Base-by-base conservation (phyloP, 306 rosid genomes). In the Carpinus fangiana region DNA sequence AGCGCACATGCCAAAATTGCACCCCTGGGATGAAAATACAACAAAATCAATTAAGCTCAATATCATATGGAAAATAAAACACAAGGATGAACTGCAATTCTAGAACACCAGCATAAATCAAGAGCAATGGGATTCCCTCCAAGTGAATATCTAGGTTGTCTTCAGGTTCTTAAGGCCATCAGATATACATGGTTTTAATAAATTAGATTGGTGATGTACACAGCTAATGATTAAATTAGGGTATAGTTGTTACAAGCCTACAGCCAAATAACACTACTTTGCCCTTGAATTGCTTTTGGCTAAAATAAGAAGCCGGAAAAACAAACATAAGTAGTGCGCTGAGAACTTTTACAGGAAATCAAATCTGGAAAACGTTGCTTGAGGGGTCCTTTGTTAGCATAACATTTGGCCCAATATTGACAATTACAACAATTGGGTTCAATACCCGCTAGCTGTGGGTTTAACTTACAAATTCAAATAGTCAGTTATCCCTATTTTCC, bases 1-100 rank as follows among this genome's bases (percentile, higher is more conserved):
- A 91, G 88, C 21, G 93, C 90, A 68, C 93, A 89, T 43, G 83
- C 91, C 89, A 93, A 84, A 83, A 90, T 85, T 72, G 97, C 93
- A 73, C 98, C 97, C 82, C 90, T 90, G 60, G 20, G 78, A 36
- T 26, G 17, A 46, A 73, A 59, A 69, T 17, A 53, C 28, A 79
- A 9, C 26, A 18, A 11, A 52, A 38, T 46, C 53, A n/a, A 38
- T 73, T 36, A 50, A 36, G 20, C 51, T 38, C 3, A 4, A 20
- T 3, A 47, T 48, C 23, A 43, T 10, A 41, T 10, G 28, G 5
- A 26, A 28, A 18, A 11, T 11, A 2, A 61, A 61, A 61, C 68
- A 61, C 18, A 28, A 28, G 8, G 34, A 5, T 13, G 8, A 31
- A 12, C 67, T 26, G 38, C 67, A 28, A 38, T 43, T 66, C 48